Base-by-base conservation (phyloP, 257 asterid genomes). In the Vinca minor region DNA sequence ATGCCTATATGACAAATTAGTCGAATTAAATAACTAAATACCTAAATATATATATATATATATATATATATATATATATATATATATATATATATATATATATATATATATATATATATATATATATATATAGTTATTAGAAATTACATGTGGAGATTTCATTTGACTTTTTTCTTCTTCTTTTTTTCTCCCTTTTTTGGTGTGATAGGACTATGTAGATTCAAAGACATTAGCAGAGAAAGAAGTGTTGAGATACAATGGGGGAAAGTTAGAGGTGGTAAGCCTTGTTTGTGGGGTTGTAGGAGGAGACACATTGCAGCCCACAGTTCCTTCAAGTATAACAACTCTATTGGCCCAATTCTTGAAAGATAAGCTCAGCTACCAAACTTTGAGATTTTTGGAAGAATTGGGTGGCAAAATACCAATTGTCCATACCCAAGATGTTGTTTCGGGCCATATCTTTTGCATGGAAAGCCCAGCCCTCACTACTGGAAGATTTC, bases 151-250 rank as follows among this genome's bases (percentile, higher is more conserved):
- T n/a, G n/a, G n/a, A n/a, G n/a, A n/a, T n/a, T n/a, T n/a, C n/a
- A n/a, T n/a, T n/a, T n/a, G n/a, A n/a, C n/a, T n/a, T n/a, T n/a
- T n/a, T n/a, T n/a, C n/a, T n/a, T n/a, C n/a, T n/a, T n/a, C n/a
- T n/a, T n/a, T n/a, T n/a, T n/a, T n/a, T n/a, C n/a, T n/a, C n/a
- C n/a, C n/a, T n/a, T n/a, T n/a, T n/a, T n/a, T n/a, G n/a, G n/a
- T n/a, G n/a, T n/a, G n/a, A 26, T 61, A 88, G 95, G 83, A 69
- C 0, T 82, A 87, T 28, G 46, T 65, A 15, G 36, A 62, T 17
- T 87, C 93, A 2, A 87, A 87, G 72, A 82, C 85, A 54, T 34
- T 77, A 46, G 76, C 82, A 0, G 97, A 90, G 61, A 73, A 78
- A 60, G 75, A 82, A 73, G 78, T 77, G 49, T 59, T 84, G 72